Conservation (phyloP, 2,329 filamentous ascomycete species). For the Fusarium denticulatum region DNA sequence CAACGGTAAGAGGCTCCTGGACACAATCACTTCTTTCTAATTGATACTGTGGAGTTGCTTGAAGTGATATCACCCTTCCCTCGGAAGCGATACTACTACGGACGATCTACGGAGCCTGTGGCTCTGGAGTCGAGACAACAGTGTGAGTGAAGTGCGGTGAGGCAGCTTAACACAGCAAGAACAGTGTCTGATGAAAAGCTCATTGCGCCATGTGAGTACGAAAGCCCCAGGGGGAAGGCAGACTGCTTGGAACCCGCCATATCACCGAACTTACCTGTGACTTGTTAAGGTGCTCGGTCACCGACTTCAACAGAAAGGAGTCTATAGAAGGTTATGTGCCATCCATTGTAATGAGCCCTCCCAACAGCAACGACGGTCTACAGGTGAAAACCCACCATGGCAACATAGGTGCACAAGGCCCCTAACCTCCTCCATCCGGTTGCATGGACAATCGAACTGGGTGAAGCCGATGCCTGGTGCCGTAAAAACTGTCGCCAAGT, state of each 20-base stretch:
- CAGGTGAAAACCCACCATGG: background rate
- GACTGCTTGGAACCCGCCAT: background rate
- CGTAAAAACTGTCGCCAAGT: background rate
- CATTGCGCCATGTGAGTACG: background rate
- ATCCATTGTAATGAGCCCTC: background rate
- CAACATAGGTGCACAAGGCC: background rate
- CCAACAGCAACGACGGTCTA: background rate
- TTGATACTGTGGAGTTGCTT: background rate
- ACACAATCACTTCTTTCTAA: background rate
- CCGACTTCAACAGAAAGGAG: constrained; percentile 1
- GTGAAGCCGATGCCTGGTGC: background rate
- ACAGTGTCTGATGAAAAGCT: background rate
- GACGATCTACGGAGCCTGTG: background rate
- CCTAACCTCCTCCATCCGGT: background rate
- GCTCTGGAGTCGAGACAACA: background rate
- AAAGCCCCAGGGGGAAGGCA: background rate
- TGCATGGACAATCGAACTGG: background rate
- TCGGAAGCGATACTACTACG: background rate
- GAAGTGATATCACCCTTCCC: background rate
- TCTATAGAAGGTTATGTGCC: background rate
- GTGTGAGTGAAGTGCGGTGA: background rate
- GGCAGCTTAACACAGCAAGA: background rate
- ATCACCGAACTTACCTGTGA: background rate
- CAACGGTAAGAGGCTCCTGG: background rate
- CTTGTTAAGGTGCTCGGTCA: background rate